A percentile compares a stretch with the other conserved stretches of the same genome.
phyloP scores from a whole-genome alignment of 116 monocot genomes.

The Phalaenopsis hybrid region DNA sequence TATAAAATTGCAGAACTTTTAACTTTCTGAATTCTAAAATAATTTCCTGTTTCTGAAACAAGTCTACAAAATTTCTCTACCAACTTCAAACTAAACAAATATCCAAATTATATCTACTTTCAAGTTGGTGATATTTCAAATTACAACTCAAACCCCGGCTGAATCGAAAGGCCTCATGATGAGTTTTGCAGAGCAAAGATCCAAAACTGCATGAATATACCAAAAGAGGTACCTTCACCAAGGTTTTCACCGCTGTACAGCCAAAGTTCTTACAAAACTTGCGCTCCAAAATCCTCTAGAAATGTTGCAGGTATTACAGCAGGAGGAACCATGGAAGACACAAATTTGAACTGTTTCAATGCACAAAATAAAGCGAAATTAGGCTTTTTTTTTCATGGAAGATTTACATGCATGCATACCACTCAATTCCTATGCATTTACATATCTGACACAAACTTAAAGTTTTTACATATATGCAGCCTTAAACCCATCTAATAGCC shows the following conservation, averaged over 20 bases:
- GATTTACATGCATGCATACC: too few species aligned
- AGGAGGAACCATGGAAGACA: conserved; percentile 32
- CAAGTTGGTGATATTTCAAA: neutral
- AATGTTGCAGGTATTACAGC: conserved; percentile 39
- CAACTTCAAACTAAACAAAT: neutral
- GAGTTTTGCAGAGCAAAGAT: neutral
- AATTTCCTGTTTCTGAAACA: neutral
- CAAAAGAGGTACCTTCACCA: neutral
- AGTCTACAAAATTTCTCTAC: neutral
- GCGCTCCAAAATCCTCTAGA: conserved; percentile 23
- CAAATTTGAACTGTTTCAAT: conserved; percentile 62
- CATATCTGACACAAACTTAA: too few species aligned
- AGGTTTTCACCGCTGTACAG: neutral
- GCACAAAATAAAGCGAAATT: neutral
- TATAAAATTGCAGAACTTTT: neutral
- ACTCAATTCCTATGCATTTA: too few species aligned
- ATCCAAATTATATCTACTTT: neutral
- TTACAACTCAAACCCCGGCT: neutral
- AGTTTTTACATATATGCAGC: too few species aligned
- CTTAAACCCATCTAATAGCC: too few species aligned
- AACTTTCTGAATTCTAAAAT: neutral
- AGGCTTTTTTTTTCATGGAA: neutral
- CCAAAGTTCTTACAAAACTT: neutral
- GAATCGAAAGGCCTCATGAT: neutral
- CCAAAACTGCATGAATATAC: neutral